Evolutionary conservation across 257 asterid species (phyloP).

Genomic region (Petrea volubilis): DNA sequence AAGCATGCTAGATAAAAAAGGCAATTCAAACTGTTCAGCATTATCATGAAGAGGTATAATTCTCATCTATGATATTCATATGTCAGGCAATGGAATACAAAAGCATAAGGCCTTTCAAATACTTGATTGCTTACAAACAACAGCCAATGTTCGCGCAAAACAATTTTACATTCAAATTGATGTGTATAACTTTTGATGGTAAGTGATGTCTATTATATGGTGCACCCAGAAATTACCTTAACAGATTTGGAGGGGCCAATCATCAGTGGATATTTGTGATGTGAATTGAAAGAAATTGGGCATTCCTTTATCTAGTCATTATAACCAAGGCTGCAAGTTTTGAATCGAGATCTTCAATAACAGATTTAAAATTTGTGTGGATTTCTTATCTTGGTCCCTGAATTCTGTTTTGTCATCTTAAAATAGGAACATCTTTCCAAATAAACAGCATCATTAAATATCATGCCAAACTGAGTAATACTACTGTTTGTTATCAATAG

Average conservation of each 20-base stretch:
- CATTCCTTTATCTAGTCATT: neutral
- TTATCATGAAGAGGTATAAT: slow-evolving; percentile 6
- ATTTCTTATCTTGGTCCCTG: neutral
- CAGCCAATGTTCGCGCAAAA: neutral
- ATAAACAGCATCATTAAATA: neutral
- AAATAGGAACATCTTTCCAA: neutral
- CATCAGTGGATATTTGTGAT: neutral
- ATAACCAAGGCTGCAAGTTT: neutral
- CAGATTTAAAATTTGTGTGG: neutral
- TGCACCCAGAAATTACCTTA: neutral
- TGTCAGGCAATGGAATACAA: neutral
- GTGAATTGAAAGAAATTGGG: neutral
- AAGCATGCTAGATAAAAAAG: neutral
- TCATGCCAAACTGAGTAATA: neutral
- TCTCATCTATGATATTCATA: neutral
- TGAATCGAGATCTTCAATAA: neutral
- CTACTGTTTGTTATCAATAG: slow-evolving; percentile 5
- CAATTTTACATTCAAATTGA: slow-evolving; percentile 12
- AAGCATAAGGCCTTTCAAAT: neutral
- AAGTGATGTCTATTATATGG: too few species aligned
- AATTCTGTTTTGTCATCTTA: neutral
- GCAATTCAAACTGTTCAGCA: neutral
- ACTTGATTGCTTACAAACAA: neutral
- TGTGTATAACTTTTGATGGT: too few species aligned
- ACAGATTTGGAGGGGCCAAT: neutral